A percentile compares a stretch with the other conserved stretches of the same genome.
Conservation (phyloP, 1,139 yeast genomes). For the Spencermartinsiella ligniputridi region DNA sequence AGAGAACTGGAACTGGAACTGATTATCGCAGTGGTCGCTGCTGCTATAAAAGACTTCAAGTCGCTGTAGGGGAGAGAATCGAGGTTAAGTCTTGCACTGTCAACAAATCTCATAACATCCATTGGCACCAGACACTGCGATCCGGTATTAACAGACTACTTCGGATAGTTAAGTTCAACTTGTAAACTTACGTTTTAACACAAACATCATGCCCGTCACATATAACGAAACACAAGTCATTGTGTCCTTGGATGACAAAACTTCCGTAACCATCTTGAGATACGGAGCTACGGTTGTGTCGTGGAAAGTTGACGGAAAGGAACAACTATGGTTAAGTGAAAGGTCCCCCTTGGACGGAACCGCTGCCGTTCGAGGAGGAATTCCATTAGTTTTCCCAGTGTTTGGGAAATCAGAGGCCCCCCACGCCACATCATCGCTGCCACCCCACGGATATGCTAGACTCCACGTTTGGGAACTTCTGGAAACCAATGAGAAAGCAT, state of each 20-base stretch:
- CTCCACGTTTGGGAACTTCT: constrained; percentile 86
- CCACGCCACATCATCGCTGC: constrained; percentile 43
- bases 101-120: too few relatives aligned
- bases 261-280: constrained; percentile 47
- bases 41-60: too few relatives aligned
- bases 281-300: constrained; percentile 87
- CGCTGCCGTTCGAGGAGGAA: constrained; percentile 94
- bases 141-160: too few relatives aligned
- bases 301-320: constrained; percentile 67
- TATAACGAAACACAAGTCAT: not conserved
- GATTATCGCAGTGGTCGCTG: too few relatives aligned
- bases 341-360: constrained; percentile 86
- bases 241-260: not conserved
- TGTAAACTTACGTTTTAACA: too few relatives aligned
- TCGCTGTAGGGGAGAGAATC: too few relatives aligned
- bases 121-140: too few relatives aligned
- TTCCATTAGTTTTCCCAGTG: constrained; percentile 90
- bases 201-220: constrained; percentile 3
- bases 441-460: constrained; percentile 98
- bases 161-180: too few relatives aligned
- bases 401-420: constrained; percentile 67
- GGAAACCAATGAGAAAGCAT: constrained; percentile 44
- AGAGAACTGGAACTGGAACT: too few relatives aligned
- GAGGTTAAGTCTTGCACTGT: too few relatives aligned
- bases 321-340: constrained; percentile 58